These are phyloP conservation scores for Fraxinus floribunda DNA, from an alignment of 305 asterid species.

Conservation along the genomic window DNA sequence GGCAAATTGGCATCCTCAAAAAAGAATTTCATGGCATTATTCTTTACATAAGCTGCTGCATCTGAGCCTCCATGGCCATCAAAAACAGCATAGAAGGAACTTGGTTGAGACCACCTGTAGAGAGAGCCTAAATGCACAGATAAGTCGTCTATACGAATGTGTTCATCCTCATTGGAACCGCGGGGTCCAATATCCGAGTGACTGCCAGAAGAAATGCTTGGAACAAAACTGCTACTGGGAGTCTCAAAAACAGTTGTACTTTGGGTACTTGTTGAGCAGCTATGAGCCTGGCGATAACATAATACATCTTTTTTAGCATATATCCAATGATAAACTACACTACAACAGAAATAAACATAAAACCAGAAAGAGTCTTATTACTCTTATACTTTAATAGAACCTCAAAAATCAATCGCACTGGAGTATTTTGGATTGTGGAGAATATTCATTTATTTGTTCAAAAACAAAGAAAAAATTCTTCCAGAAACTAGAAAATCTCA, in stretches of 20 bases:
- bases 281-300: constrained; percentile 37
- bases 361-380: background rate
- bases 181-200: constrained; percentile 82
- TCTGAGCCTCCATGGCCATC: constrained; percentile 95
- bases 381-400: background rate
- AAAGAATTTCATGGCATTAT: constrained; percentile 55
- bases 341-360: background rate
- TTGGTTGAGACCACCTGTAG: constrained; percentile 58
- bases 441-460: background rate
- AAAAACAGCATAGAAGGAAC: constrained; percentile 79
- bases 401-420: background rate
- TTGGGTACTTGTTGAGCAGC: constrained; percentile 24
- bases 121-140: constrained; percentile 53
- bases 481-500: background rate
- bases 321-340: background rate
- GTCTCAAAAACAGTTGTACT: constrained; percentile 32
- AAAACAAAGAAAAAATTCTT: background rate
- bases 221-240: constrained; percentile 36
- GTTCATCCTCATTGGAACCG: constrained; percentile 74
- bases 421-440: background rate
- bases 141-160: constrained; percentile 69
- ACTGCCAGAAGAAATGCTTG: constrained; percentile 73
- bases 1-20: constrained; percentile 53
- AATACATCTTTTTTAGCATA: background rate
- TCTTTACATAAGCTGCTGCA: constrained; percentile 70